phyloP scores from a whole-genome alignment of 2,329 filamentous ascomycete species.

The Aaosphaeria arxii region DNA sequence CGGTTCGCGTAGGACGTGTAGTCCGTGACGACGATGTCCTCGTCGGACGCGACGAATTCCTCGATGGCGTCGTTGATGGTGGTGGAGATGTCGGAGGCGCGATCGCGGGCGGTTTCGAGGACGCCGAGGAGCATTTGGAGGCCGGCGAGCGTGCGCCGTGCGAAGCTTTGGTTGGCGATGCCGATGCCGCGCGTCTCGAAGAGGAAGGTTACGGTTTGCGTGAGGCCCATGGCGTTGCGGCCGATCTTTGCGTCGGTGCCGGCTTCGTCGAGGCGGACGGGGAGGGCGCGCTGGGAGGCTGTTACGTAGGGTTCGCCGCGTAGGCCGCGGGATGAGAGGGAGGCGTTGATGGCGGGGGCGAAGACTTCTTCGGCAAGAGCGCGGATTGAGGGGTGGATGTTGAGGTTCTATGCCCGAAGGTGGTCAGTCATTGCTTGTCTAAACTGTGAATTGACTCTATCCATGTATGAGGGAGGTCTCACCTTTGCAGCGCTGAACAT shows the following conservation, averaged over 20 bases:
- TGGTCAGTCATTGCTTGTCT: too few species aligned
- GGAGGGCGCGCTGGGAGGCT: constrained; percentile 14
- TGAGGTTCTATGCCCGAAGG: constrained; percentile 24
- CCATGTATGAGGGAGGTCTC: too few species aligned
- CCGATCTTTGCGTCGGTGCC: constrained; percentile 37
- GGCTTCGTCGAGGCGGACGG: constrained; percentile 28
- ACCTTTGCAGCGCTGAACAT: constrained; percentile 30
- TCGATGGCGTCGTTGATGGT: constrained; percentile 27
- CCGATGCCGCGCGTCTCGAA: constrained; percentile 36
- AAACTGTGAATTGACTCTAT: too few species aligned
- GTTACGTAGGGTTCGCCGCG: constrained; percentile 36
- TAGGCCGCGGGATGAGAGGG: constrained; percentile 22
- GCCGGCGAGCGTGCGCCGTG: constrained; percentile 28
- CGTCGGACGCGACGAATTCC: constrained; percentile 19
- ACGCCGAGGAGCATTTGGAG: constrained; percentile 33
- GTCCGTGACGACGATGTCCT: constrained; percentile 32
- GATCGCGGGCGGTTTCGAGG: constrained; percentile 30
- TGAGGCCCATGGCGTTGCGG: constrained; percentile 36
- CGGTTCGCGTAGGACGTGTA: constrained; percentile 20
- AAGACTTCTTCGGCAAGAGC: constrained; percentile 33
- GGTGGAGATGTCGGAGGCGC: constrained; percentile 19
- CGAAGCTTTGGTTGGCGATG: constrained; percentile 33
- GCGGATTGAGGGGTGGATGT: constrained; percentile 33
- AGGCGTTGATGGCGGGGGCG: constrained; percentile 28
- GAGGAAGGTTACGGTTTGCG: constrained; percentile 33